Evolutionary conservation across 768 basidiomycete species (phyloP), one percentile per base, ranked within the genome.

Genomic region (Sutorius australiensis): DNA sequence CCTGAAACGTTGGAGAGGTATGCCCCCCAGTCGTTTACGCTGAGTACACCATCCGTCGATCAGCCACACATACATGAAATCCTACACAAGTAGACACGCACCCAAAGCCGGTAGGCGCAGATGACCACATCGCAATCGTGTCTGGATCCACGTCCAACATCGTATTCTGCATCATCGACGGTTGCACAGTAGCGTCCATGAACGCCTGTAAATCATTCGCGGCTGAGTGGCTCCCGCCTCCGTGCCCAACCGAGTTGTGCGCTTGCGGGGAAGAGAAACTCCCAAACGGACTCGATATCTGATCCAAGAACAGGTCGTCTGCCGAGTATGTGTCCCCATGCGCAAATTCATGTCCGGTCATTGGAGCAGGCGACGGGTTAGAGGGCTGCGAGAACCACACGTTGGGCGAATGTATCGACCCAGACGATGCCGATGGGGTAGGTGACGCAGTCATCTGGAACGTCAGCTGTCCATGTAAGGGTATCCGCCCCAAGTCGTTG

Each of bases 51-150:
- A 28, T 31, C 44, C 43, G 10, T n/a, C 30, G 8, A 38, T 41
- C 57, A 53, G 6, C 40, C 3, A 30, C 9, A 40, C 3, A 30
- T 10, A 40, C 24, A 34, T 34, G 13, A 7, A 24, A 32, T 8
- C n/a, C 6, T 5, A n/a, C 5, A 21, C 38, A 44, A 41, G 19
- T 40, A 37, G n/a, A 41, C 3, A 73, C 82, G 59, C 60, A 86
- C 85, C 82, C 81, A 50, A 83, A 83, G 17, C 77, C 76, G 12
- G 75, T 74, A 13, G 83, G 82, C 21, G 82, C 80, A 46, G 71
- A 75, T 11, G 81, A 80, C 84, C 83, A 87, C 79, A 84, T 81
- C 13, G 74, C 73, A 58, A 84, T 74, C 41, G 77, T 77, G 50
- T 80, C 79, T 50, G 71, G 67, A 57, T 83, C 77, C 64, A 77